Percentiles rank a stretch among this genome's conserved stretches.
These are phyloP conservation scores for Suillus subluteus DNA, from an alignment of 768 basidiomycete species.

Conservation along the genomic window DNA sequence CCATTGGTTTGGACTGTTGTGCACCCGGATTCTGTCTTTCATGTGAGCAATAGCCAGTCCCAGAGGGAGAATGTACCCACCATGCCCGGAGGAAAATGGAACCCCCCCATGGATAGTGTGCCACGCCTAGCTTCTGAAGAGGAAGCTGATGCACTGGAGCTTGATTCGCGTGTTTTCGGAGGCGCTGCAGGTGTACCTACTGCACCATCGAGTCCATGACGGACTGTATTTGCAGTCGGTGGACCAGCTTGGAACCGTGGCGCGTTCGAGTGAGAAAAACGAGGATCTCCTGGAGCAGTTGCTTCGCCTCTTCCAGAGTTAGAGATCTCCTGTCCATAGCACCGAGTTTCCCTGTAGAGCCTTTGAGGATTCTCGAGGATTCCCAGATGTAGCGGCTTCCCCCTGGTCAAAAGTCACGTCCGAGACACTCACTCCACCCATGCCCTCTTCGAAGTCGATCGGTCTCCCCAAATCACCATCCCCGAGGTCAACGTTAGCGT, in stretches of 20 bases:
- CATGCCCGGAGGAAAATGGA: constrained; percentile 50
- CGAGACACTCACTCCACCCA: constrained; percentile 18
- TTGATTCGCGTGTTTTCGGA: not conserved
- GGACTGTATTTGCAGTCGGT: not conserved
- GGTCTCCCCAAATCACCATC: constrained; percentile 44
- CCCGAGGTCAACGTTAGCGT: constrained; percentile 58
- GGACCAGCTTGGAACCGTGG: not conserved
- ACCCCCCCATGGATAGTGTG: constrained; percentile 50
- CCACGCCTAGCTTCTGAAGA: constrained; percentile 24
- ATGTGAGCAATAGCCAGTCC: not conserved
- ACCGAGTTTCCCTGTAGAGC: not conserved
- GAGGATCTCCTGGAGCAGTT: not conserved
- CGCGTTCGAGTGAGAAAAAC: not conserved
- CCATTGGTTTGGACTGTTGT: constrained; percentile 16
- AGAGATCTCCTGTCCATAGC: not conserved
- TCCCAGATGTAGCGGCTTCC: not conserved
- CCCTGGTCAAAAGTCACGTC: constrained; percentile 7
- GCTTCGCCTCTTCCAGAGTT: not conserved
- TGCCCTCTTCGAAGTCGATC: constrained; percentile 46
- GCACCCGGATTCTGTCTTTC: constrained; percentile 17
- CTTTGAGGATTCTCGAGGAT: not conserved
- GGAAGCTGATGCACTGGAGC: not conserved
- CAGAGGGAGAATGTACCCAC: constrained; percentile 33
- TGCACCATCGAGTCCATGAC: not conserved
- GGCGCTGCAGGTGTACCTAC: not conserved